A percentile compares a stretch with the other conserved stretches of the same genome.
Conservation (phyloP, 2,329 filamentous ascomycete genomes). For the Sarocladium kiliense region DNA sequence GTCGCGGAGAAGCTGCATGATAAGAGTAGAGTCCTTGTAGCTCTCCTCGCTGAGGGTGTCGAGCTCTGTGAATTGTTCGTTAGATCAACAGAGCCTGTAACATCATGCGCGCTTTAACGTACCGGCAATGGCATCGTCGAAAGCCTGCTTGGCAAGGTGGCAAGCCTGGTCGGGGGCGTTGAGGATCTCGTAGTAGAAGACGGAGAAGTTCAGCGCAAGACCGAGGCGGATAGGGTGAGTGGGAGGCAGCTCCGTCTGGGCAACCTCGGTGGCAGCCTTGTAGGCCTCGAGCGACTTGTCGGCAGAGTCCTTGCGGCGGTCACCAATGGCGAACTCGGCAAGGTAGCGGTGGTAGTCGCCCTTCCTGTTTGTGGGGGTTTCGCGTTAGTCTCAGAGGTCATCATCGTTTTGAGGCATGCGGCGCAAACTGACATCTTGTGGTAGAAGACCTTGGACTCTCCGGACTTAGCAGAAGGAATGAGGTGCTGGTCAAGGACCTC, state of each 20-base stretch:
- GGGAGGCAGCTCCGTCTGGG: slow-evolving; percentile 93
- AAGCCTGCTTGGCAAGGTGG: slow-evolving; percentile 98
- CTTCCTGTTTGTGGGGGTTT: slow-evolving; percentile 60
- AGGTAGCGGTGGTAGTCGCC: slow-evolving; percentile 99
- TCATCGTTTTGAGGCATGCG: not conserved
- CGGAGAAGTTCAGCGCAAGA: slow-evolving; percentile 97
- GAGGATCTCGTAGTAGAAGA: slow-evolving; percentile 99
- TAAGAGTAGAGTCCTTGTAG: slow-evolving; percentile 98
- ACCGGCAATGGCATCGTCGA: slow-evolving; percentile 93
- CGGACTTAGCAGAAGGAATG: slow-evolving; percentile 88
- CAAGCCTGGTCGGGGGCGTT: slow-evolving; percentile 98
- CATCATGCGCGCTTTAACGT: slow-evolving; percentile 15
- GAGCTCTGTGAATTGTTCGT: slow-evolving; percentile 58
- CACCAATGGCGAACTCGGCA: slow-evolving; percentile 90
- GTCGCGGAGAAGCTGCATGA: slow-evolving; percentile 97
- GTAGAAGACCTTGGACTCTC: slow-evolving; percentile 99
- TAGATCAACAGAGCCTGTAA: not conserved
- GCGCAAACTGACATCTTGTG: slow-evolving; percentile 81
- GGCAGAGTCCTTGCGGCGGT: slow-evolving; percentile 92
- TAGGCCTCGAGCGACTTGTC: slow-evolving; percentile 95
- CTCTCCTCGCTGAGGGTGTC: slow-evolving; percentile 97
- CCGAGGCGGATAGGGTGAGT: slow-evolving; percentile 98
- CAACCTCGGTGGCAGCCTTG: slow-evolving; percentile 95
- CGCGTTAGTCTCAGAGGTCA: not conserved
- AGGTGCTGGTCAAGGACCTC: slow-evolving; percentile 91